Percentiles rank a stretch among this genome's conserved stretches.
These are phyloP conservation scores for Candolleomyces efflorescens DNA, from an alignment of 768 basidiomycete genomes.

Conservation along the genomic window DNA sequence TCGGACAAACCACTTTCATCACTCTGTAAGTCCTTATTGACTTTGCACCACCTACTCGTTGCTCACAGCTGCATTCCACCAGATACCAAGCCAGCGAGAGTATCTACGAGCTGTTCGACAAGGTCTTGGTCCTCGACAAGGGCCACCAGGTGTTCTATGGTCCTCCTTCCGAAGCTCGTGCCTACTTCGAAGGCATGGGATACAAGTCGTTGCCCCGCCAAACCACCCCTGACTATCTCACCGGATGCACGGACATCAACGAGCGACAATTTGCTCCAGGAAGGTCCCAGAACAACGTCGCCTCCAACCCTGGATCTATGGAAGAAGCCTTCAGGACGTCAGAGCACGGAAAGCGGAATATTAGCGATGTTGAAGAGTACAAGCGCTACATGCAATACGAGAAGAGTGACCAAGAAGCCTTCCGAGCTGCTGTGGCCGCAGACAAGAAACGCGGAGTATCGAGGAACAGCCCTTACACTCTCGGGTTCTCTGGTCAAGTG, in stretches of 20 bases:
- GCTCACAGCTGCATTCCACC: background rate
- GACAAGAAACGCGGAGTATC: constrained; percentile 80
- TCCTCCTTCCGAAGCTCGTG: constrained; percentile 63
- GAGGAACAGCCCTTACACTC: constrained; percentile 77
- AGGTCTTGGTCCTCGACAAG: constrained; percentile 78
- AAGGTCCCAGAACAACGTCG: constrained; percentile 52
- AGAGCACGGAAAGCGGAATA: constrained; percentile 36
- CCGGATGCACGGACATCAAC: constrained; percentile 79
- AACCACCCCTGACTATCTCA: constrained; percentile 85
- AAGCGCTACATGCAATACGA: constrained; percentile 53
- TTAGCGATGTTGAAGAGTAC: constrained; percentile 50
- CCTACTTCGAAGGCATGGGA: constrained; percentile 75
- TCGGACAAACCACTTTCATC: constrained; percentile 76
- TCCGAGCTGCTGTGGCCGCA: constrained; percentile 67
- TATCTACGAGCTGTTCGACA: constrained; percentile 79
- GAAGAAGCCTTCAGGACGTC: constrained; percentile 60
- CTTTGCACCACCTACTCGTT: background rate
- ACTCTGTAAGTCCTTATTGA: constrained; percentile 46
- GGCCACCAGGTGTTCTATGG: constrained; percentile 84
- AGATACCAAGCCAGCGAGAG: constrained; percentile 81
- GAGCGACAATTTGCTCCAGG: constrained; percentile 77
- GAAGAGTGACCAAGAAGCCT: constrained; percentile 66
- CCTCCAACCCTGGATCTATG: constrained; percentile 63
- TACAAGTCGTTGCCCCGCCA: constrained; percentile 75
- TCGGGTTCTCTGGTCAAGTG: constrained; percentile 74